Evolutionary conservation across 139 green algal genomes (phyloP), one percentile per base, ranked within the genome.

Genomic region (Picochlorum sp.): DNA sequence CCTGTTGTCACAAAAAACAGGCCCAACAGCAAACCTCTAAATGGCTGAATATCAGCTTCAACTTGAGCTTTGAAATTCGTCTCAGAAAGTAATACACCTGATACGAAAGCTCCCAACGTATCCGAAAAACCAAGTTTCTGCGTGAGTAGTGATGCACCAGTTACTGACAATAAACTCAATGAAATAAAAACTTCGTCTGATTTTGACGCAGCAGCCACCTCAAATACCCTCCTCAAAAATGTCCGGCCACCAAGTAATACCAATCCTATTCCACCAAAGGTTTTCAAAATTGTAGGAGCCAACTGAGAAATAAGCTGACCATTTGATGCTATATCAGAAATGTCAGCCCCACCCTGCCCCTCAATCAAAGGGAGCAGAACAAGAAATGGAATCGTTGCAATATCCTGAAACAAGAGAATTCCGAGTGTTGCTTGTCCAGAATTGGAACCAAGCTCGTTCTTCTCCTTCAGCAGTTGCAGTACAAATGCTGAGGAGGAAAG

Each of bases 341-440:
- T 23, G 18, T 77, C 44, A 5, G 21, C 64, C 44, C 55, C 11
- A 4, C 26, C 38, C 11, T 41, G 9, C 41, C 41, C 15, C 65
- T 91, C 85, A 8, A 84, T 64, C 8, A 97, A 56, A 1, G 90
- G 90, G 51, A 97, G 78, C 67, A 96, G 74, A 61, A 95, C 88
- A 37, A 97, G 78, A 68, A 97, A 90, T 2, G 90, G 90, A 45
- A 97, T 88, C 7, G 94, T 85, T 4, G 88, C 89, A 57, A 97
- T 92, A 77, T 97, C 91, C 78, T 95, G 81, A 15, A 96, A 72
- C 59, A 98, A 84, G 59, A 98, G 79, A 65, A 98, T 91, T 23
- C 92, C 92, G 44, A 98, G 78, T n/a, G 92, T 96, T 52, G 90
- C 92, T 15, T 78, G 86, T 2, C 92, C 92, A 74, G 94, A 88